Percentiles rank a stretch among this genome's conserved stretches.
Conservation (phyloP, 352 stramenopile genomes). For the Phytophthora tentaculata region DNA sequence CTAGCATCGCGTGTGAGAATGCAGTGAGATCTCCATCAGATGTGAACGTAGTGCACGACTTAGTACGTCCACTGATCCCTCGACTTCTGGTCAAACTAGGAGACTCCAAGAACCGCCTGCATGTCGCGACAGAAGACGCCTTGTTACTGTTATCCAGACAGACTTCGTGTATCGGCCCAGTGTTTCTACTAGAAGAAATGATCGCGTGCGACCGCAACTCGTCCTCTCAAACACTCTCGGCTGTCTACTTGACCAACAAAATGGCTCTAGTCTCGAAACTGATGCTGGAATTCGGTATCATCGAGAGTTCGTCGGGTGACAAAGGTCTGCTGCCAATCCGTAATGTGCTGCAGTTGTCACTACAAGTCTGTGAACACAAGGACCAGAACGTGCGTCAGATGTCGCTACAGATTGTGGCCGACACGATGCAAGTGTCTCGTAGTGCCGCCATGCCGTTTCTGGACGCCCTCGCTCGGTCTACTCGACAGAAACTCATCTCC, state of each 20-base stretch:
- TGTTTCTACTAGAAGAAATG: conserved; percentile 82
- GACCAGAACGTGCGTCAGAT: conserved; percentile 72
- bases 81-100: conserved; percentile 78
- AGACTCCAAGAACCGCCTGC: conserved; percentile 73
- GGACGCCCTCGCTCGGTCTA: conserved; percentile 63
- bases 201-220: conserved; percentile 71
- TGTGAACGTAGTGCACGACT: conserved; percentile 50
- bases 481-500: conserved; percentile 81
- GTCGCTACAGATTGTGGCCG: conserved; percentile 70
- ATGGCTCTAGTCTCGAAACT: conserved; percentile 75
- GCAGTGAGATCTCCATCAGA: conserved; percentile 26
- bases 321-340: conserved; percentile 55
- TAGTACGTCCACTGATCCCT: conserved; percentile 71
- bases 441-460: conserved; percentile 73
- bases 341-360: conserved; percentile 67
- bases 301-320: conserved; percentile 51
- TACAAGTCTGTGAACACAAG: conserved; percentile 78
- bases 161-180: conserved; percentile 54
- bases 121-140: conserved; percentile 78
- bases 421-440: conserved; percentile 67
- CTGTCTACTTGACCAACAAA: conserved; percentile 75
- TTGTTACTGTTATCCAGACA: conserved; percentile 76
- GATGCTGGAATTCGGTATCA: conserved; percentile 77
- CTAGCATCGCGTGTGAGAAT: conserved; percentile 63
- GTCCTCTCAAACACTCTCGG: conserved; percentile 54